Evolutionary conservation across 345 rosid species (phyloP), one percentile per base, ranked within the genome.

Genomic region (Rubroshorea leprosula): DNA sequence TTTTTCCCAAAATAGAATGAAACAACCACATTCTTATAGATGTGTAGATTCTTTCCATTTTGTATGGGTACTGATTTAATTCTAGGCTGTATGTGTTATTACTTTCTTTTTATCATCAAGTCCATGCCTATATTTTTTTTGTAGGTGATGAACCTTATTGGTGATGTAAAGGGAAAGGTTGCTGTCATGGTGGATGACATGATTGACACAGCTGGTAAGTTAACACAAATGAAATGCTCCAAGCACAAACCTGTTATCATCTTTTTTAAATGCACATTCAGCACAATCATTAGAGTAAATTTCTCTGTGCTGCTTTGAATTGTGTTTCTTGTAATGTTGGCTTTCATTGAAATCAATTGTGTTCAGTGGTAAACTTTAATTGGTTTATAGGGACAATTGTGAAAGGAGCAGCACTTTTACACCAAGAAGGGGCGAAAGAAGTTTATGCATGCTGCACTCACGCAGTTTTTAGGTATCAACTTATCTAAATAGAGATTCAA

Each of bases 161-260:
- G 99, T 25, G 99, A 93, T 69, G 97, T 93, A 45, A 89, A 68
- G 78, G 99, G 99, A 23, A 93, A 93, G 66, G 97, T 90, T 50
- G 99, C 97, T 15, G 95, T 93, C 35, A 85, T 93, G 97, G 96
- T 93, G 74, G 99, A 93, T 83, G 99, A 93, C 78, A 93, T 93
- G 92, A 93, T 93, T 55, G 99, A 93, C 64, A 93, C 99, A 8
- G 99, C 99, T 60, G 99, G 99, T 93, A 68, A 78, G 86, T 75
- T 49, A 47, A 57, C 23, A 6, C 7, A 35, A 8, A 27, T 49
- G 1, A 44, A 29, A 58, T 38, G 31, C 31, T 6, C 38, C 35
- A 52, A 51, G 13, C 23, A 50, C n/a, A n/a, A n/a, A n/a, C n/a
- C n/a, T n/a, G n/a, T n/a, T n/a, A n/a, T n/a, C n/a, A n/a, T n/a